Base-by-base conservation (phyloP, 202 grass and related monocot genomes). In the Panicum hallii region DNA sequence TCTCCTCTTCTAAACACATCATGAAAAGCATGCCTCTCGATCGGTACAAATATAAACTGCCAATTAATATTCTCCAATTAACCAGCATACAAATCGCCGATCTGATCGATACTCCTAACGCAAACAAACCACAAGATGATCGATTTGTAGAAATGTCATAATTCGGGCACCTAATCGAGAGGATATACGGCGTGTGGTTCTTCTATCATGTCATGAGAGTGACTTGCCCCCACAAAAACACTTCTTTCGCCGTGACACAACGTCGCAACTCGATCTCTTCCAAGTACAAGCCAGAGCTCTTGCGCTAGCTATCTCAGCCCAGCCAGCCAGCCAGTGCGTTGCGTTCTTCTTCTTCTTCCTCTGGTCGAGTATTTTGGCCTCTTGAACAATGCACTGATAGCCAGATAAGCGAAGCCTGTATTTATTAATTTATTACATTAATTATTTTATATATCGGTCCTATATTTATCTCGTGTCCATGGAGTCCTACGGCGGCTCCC, bases 391-490 rank as follows among this genome's bases (percentile, higher is more conserved):
- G 74, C 46, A 36, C 53, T 83, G 55, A 83, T 50, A 60, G 22
- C 67, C 52, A 71, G 66, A 19, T 20, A 44, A 45, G 6, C 9
- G 4, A 38, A 46, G 36, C 9, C 52, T 53, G 34, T 78, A 49
- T 72, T 89, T 66, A 89, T 52, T 82, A 58, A 90, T 82, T 78
- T 62, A 90, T 88, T 83, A 40, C 8, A 64, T n/a, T 70, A 58
- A 70, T 81, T 46, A 81, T 80, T 13, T 9, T 82, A 20, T 81
- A 15, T 32, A 78, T 70, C 48, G 16, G 10, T 79, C 47, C 15
- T 4, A 77, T 84, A 85, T 63, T 72, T 69, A 72, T 65, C 14
- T 19, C 16, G 48, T 54, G 49, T 12, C 75, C 19, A 90, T 90
- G 89, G 89, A 90, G 75, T 83, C 80, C 74, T 32, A 66, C 41